Evolutionary conservation across 2,329 filamentous ascomycete genomes (phyloP), one percentile per base, ranked within the genome.

Genomic region (Trichophyton simii): DNA sequence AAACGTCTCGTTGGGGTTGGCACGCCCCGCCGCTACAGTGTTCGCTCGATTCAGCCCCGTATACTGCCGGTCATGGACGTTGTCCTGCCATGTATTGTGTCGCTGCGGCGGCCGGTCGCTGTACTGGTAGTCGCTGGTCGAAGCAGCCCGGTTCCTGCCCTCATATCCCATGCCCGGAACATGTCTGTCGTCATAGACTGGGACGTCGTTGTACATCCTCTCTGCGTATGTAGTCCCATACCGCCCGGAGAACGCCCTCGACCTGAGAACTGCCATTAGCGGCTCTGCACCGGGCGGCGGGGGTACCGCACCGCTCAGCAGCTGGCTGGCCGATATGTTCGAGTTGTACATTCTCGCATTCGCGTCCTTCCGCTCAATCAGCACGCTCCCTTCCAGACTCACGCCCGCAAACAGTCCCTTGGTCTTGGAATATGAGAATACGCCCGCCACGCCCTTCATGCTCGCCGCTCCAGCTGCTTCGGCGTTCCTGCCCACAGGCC

Each of bases 351-450:
- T 82, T 77, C 95, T 96, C 77, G 96, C 88, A 72, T 99, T 99
- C 68, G 94, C 94, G 75, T 99, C 94, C 76, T 91, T 87, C 65
- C 94, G 85, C 78, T 99, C 94, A 65, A 97, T 89, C 66, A 99
- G 87, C 60, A 89, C 91, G 64, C 88, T 92, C 22, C 94, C 94
- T 74, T 99, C 94, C 66, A 99, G 79, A 67, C 89, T 95, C 57
- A 99, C 91, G 71, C 94, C 94, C 3, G 94, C 94, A 68, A 99
- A 99, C 36, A 99, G 78, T 20, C 94, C 94, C 78, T 96, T 97
- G 11, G 94, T 99, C 78, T 96, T 97, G 73, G 88, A 94, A 80
- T 99, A 99, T 69, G 89, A 89, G 79, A 99, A 99, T 58, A 99
- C 87, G 60, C 89, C 94, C 0, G 91, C 88, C 7, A 97, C 87